Evolutionary conservation across 139 green algal genomes (phyloP).

Genomic region (Chlorella sp.): DNA sequence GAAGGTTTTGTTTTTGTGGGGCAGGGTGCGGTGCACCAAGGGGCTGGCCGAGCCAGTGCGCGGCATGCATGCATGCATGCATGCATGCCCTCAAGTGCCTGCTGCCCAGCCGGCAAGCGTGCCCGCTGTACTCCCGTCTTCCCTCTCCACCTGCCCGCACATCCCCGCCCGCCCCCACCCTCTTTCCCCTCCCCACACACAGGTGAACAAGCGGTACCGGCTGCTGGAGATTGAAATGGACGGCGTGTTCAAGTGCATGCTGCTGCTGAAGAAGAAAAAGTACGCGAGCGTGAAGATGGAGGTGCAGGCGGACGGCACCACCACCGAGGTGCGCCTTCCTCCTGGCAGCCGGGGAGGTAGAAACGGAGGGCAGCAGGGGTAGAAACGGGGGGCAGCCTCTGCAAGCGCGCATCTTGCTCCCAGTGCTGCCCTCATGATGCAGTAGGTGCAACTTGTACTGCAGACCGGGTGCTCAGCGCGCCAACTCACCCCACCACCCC

Average conservation of each 20-base stretch:
- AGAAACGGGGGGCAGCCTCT: too few relatives aligned
- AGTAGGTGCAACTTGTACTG: neutral
- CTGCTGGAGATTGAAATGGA: slow-evolving; percentile 98
- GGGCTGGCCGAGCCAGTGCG: too few relatives aligned
- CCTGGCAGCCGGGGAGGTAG: too few relatives aligned
- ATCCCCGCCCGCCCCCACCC: neutral
- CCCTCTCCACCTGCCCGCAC: too few relatives aligned
- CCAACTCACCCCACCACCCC: too few relatives aligned
- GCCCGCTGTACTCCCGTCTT: too few relatives aligned
- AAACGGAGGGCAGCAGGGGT: too few relatives aligned
- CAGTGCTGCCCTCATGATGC: neutral
- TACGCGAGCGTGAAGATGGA: slow-evolving; percentile 95
- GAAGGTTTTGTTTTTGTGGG: neutral
- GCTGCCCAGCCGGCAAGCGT: too few relatives aligned
- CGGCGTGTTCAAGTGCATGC: slow-evolving; percentile 93
- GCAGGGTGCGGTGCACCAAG: too few relatives aligned
- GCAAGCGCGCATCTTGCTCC: neutral
- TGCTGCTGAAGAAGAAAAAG: slow-evolving; percentile 99
- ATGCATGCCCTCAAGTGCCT: too few relatives aligned
- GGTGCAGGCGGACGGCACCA: slow-evolving; percentile 43
- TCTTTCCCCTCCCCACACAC: neutral
- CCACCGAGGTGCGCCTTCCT: slow-evolving; percentile 64
- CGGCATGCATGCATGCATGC: too few relatives aligned
- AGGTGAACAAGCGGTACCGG: slow-evolving; percentile 80
- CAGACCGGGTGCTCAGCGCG: too few relatives aligned